A percentile compares a stretch with the other conserved stretches of the same genome.
These are phyloP conservation scores for Penicillium waksmanii DNA, from an alignment of 495 filamentous ascomycete species.

Conservation along the genomic window DNA sequence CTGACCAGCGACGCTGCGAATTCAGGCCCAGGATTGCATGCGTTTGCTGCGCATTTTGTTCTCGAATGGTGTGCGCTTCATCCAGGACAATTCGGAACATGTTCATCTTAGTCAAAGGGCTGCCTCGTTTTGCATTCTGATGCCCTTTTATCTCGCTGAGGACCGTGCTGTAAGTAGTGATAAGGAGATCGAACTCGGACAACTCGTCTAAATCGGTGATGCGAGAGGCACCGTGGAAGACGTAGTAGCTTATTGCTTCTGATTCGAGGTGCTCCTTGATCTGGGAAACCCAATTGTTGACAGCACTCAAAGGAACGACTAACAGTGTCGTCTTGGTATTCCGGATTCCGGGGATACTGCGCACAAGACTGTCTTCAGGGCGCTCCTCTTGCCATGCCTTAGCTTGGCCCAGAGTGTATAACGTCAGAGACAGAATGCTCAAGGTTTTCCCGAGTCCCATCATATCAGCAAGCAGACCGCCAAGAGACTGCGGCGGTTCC, in stretches of 20 bases:
- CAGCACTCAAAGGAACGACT: constrained; percentile 84
- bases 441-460: constrained; percentile 98
- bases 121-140: constrained; percentile 61
- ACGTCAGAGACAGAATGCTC: constrained; percentile 78
- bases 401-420: constrained; percentile 63
- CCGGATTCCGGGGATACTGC: constrained; percentile 50
- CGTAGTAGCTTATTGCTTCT: constrained; percentile 64
- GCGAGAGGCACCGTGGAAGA: constrained; percentile 83
- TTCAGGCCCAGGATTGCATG: constrained; percentile 82
- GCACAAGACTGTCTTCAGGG: constrained; percentile 35
- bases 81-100: constrained; percentile 97
- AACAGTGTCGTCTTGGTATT: constrained; percentile 84
- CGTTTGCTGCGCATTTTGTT: constrained; percentile 76
- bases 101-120: constrained; percentile 72
- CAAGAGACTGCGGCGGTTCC: constrained; percentile 72
- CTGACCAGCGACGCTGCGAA: constrained; percentile 87
- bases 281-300: constrained; percentile 91
- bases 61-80: constrained; percentile 92
- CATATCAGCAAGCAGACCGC: constrained; percentile 95
- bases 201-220: constrained; percentile 68
- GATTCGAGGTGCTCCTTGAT: constrained; percentile 77
- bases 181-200: constrained; percentile 75
- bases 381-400: constrained; percentile 50
- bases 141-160: constrained; percentile 70
- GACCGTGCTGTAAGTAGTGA: constrained; percentile 91